A percentile compares a stretch with the other conserved stretches of the same genome.
These are phyloP conservation scores for Fusarium compactum DNA, from an alignment of 2,329 filamentous ascomycete genomes.

Conservation along the genomic window DNA sequence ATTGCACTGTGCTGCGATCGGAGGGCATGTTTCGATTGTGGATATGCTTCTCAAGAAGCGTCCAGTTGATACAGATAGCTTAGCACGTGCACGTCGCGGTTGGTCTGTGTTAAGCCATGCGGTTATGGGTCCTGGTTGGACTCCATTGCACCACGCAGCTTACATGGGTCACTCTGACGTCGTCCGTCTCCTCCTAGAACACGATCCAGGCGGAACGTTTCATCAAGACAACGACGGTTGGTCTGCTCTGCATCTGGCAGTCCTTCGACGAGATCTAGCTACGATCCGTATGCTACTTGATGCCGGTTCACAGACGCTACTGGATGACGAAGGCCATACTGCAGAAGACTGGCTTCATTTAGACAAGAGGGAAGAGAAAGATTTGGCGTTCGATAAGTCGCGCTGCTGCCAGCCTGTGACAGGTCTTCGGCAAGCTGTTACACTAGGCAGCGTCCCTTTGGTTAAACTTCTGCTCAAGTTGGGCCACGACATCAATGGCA, in stretches of 20 bases:
- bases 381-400: neutral
- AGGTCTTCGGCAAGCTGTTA: neutral
- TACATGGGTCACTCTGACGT: neutral
- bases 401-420: neutral
- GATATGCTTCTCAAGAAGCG: too few relatives aligned
- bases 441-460: neutral
- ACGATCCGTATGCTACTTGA: neutral
- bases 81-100: too few relatives aligned
- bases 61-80: too few relatives aligned
- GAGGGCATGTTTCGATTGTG: neutral
- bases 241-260: neutral
- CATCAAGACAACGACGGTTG: neutral
- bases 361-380: too few relatives aligned
- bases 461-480: neutral
- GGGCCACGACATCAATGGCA: neutral
- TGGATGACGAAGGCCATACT: neutral
- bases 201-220: neutral
- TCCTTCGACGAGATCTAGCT: neutral
- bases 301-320: neutral
- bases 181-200: neutral
- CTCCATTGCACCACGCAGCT: neutral
- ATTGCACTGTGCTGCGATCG: neutral
- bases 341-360: conserved; percentile 3
- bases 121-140: too few relatives aligned
- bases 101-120: neutral